Percentiles rank a stretch among this genome's conserved stretches.
Conservation (phyloP, 257 asterid genomes). For the Primulina huaijiensis region DNA sequence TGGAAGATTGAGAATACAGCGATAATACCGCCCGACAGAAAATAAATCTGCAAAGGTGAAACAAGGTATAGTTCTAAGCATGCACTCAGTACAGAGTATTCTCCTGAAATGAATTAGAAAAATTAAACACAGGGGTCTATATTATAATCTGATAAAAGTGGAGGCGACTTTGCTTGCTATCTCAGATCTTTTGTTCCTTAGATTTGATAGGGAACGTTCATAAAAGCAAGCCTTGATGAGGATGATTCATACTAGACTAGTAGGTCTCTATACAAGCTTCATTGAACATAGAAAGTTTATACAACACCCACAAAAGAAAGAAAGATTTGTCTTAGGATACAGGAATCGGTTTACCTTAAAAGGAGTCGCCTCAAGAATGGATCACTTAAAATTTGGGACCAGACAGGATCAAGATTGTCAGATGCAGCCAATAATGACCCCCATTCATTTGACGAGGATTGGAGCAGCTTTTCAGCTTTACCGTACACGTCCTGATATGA, state of each 20-base stretch:
- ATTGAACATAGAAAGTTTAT: background rate
- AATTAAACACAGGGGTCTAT: background rate
- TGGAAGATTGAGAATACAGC: conserved; percentile 42
- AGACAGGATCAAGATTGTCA: conserved; percentile 66
- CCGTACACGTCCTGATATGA: conserved; percentile 61
- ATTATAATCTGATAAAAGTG: conserved; percentile 8
- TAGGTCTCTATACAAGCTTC: conserved; percentile 3
- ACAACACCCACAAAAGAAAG: background rate
- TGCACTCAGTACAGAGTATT: background rate
- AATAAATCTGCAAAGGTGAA: conserved; percentile 60
- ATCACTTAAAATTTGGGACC: conserved; percentile 78
- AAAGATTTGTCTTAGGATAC: background rate
- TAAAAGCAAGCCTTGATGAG: background rate
- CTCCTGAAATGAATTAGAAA: conserved; percentile 7
- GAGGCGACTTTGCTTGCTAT: background rate
- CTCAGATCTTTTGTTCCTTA: background rate
- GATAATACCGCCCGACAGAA: conserved; percentile 72
- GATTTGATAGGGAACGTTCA: background rate
- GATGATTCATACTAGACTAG: conserved; percentile 7
- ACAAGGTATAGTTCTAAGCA: conserved; percentile 7
- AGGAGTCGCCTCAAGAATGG: conserved; percentile 87
- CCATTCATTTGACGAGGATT: conserved; percentile 60
- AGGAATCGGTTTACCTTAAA: conserved; percentile 49
- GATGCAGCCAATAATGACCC: conserved; percentile 62
- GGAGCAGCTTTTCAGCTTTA: conserved; percentile 72